Conservation (phyloP, 2,329 filamentous ascomycete genomes). For the Fusarium paranaense region DNA sequence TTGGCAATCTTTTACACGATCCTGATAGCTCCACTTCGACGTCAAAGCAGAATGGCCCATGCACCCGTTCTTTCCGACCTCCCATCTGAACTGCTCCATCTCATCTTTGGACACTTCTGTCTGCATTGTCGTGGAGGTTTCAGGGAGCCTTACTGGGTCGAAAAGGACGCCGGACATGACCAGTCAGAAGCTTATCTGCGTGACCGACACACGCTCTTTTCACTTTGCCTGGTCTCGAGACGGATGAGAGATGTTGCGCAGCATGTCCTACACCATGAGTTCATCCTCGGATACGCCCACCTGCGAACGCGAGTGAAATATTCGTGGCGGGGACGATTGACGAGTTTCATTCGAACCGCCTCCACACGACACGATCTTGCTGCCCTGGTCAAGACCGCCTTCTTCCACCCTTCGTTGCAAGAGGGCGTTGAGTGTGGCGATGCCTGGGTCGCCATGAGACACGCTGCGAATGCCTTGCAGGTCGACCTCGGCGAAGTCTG, state of each 20-base stretch:
- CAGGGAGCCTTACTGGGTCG: slow-evolving; percentile 1
- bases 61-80: slow-evolving; percentile 1
- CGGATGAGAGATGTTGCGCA: slow-evolving; percentile 10
- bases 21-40: neutral
- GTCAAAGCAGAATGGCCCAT: neutral
- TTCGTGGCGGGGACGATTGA: neutral
- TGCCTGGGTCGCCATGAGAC: slow-evolving; percentile 1
- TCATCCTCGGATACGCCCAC: slow-evolving; percentile 8
- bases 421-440: neutral
- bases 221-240: slow-evolving; percentile 25
- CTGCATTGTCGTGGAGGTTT: slow-evolving; percentile 19
- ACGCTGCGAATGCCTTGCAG: neutral
- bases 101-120: slow-evolving; percentile 28
- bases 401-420: neutral
- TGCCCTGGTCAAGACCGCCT: slow-evolving; percentile 3
- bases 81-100: slow-evolving; percentile 16
- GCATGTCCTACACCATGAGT: slow-evolving; percentile 30
- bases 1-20: neutral
- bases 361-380: slow-evolving; percentile 14
- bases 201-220: slow-evolving; percentile 2
- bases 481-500: neutral
- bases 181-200: neutral
- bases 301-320: neutral
- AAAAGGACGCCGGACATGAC: neutral
- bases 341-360: slow-evolving; percentile 18